Evolutionary conservation across 2,329 filamentous ascomycete genomes (phyloP).

Genomic region (Claviceps sp.): DNA sequence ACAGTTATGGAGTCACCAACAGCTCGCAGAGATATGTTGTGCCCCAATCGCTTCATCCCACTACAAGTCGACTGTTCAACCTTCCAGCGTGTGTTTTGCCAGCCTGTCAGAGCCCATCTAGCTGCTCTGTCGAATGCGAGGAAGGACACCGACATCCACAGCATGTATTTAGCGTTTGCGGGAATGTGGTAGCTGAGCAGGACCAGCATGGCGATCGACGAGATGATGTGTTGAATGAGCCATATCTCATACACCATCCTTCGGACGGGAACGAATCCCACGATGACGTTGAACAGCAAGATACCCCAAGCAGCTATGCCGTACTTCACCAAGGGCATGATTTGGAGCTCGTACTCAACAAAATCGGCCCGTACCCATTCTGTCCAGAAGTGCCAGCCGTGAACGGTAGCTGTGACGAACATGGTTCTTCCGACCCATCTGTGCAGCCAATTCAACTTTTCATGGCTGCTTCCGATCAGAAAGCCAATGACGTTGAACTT

Average conservation of each 20-base stretch:
- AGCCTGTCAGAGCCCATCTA: slow-evolving; percentile 32
- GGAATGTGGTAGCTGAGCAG: slow-evolving; percentile 52
- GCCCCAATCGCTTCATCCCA: slow-evolving; percentile 36
- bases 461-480: slow-evolving; percentile 50
- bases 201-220: slow-evolving; percentile 48
- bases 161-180: slow-evolving; percentile 40
- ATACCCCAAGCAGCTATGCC: slow-evolving; percentile 54
- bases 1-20: slow-evolving; percentile 40
- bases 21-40: slow-evolving; percentile 34
- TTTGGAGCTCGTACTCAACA: slow-evolving; percentile 41
- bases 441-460: slow-evolving; percentile 60
- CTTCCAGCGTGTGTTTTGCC: slow-evolving; percentile 37
- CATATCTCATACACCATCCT: slow-evolving; percentile 58
- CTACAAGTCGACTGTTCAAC: slow-evolving; percentile 29
- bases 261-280: slow-evolving; percentile 49
- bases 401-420: slow-evolving; percentile 53
- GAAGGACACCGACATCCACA: slow-evolving; percentile 53
- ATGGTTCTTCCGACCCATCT: slow-evolving; percentile 59
- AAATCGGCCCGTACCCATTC: slow-evolving; percentile 50
- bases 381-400: slow-evolving; percentile 55
- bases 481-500: slow-evolving; percentile 47
- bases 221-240: slow-evolving; percentile 51
- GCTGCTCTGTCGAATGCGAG: slow-evolving; percentile 49
- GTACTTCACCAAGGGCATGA: slow-evolving; percentile 53
- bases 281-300: slow-evolving; percentile 51